Evolutionary conservation across 2,329 filamentous ascomycete species (phyloP).

Genomic region (Pseudogymnoascus sp.): DNA sequence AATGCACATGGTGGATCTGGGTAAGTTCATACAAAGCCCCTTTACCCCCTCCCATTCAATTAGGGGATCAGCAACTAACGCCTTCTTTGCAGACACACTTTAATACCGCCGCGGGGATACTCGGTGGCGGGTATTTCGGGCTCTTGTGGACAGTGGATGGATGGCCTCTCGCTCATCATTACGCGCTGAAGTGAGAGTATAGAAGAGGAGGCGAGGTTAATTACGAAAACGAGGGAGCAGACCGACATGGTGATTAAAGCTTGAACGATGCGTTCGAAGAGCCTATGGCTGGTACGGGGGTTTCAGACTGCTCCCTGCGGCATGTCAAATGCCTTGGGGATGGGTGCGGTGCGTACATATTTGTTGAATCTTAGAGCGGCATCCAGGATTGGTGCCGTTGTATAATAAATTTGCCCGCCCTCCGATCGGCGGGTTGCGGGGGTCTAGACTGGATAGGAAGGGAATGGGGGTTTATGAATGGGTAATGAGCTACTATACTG

Average conservation of each 20-base stretch:
- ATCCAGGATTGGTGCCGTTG: background rate
- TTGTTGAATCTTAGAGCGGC: background rate
- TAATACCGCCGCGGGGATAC: constrained; percentile 85
- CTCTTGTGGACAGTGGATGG: constrained; percentile 70
- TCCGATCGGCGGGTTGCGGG: background rate
- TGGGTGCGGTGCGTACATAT: background rate
- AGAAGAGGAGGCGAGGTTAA: background rate
- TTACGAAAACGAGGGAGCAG: background rate
- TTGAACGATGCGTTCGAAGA: background rate
- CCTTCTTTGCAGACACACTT: constrained; percentile 41
- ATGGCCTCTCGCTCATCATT: constrained; percentile 77
- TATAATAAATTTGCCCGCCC: background rate
- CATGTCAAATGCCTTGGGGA: background rate
- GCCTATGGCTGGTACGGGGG: background rate
- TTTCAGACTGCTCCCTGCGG: background rate
- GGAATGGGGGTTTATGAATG: background rate
- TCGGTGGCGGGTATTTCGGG: constrained; percentile 82
- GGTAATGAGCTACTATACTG: background rate
- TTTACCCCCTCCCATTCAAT: no score
- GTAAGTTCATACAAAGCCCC: constrained; percentile 46
- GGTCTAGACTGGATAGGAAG: background rate
- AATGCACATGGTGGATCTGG: constrained; percentile 70
- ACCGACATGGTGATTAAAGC: background rate
- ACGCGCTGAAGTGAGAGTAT: constrained; percentile 42
- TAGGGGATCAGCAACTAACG: no score